Evolutionary conservation across 2,329 filamentous ascomycete genomes (phyloP).

Genomic region (Lachnellula arida): DNA sequence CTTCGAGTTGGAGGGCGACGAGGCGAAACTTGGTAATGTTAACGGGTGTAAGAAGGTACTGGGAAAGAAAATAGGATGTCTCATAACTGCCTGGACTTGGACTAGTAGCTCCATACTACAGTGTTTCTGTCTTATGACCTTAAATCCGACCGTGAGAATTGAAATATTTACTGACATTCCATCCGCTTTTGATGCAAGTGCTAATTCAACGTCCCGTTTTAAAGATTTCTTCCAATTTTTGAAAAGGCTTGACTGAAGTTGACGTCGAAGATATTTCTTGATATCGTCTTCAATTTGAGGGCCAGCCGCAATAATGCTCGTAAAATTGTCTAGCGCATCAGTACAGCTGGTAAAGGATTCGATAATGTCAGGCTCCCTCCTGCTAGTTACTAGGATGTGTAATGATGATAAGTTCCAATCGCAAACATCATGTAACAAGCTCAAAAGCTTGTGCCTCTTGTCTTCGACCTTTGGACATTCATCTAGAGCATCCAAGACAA

Average conservation of each 20-base stretch:
- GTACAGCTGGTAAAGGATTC: background rate
- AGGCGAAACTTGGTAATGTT: conserved; percentile 13
- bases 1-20: conserved; percentile 15
- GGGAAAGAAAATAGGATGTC: no score
- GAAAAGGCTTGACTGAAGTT: background rate
- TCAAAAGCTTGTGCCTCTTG: background rate
- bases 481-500: conserved; percentile 18
- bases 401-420: background rate
- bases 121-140: no score
- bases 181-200: conserved; percentile 1
- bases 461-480: conserved; percentile 12
- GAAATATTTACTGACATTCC: conserved; percentile 4
- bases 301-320: background rate
- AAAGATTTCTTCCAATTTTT: background rate
- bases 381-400: conserved; percentile 18
- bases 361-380: conserved; percentile 26
- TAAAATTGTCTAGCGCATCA: background rate
- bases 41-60: background rate
- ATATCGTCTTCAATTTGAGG: conserved; percentile 2
- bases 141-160: no score
- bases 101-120: no score
- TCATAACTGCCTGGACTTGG: no score
- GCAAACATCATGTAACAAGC: background rate
- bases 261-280: conserved; percentile 1
- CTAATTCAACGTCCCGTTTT: background rate